Evolutionary conservation across 768 basidiomycete species (phyloP), one percentile per base, ranked within the genome.

Genomic region (Russula ochroleuca): DNA sequence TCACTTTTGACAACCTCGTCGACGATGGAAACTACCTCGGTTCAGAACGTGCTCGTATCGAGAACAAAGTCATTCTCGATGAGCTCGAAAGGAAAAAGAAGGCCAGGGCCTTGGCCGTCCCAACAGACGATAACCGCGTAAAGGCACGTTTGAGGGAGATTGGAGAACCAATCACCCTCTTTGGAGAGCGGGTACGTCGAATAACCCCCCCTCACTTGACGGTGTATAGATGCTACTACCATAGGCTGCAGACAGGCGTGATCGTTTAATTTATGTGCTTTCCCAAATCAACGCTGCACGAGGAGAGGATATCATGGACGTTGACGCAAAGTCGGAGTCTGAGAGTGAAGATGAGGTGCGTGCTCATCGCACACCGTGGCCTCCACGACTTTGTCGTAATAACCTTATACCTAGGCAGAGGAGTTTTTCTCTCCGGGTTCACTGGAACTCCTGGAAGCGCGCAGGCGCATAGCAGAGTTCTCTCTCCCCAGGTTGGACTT

Each of bases 71-170:
- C 67, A 85, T 98, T 58, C 80, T 98, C 52, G 91, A 93, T 72
- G 94, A 97, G 75, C 85, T 99, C n/a, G 97, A 99, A 73, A 84
- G 95, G 68, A 97, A 96, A 82, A 97, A 97, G 80, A 89, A 93
- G 70, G 90, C 95, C 14, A 83, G 97, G 67, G 87, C 81, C 64
- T 84, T 98, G 77, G 97, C 95, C 8, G 94, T 98, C 11, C 97
- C 97, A 9, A 99, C 97, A 8, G 96, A 98, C 75, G 97, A 98
- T 75, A 89, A 85, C 71, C 87, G 90, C 68, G 97, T 99, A 70
- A 90, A 89, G 72, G 86, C 88, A 43, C 81, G 92, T 62, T 80
- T 99, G 63, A 81, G 97, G 61, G 93, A 96, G 76, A 87, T 97
- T 69, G 95, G 93, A 43, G 93, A 99, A 74, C 97, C 97, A 43